Evolutionary conservation across 352 stramenopile species (phyloP).

Genomic region (Globisporangium nagaii): DNA sequence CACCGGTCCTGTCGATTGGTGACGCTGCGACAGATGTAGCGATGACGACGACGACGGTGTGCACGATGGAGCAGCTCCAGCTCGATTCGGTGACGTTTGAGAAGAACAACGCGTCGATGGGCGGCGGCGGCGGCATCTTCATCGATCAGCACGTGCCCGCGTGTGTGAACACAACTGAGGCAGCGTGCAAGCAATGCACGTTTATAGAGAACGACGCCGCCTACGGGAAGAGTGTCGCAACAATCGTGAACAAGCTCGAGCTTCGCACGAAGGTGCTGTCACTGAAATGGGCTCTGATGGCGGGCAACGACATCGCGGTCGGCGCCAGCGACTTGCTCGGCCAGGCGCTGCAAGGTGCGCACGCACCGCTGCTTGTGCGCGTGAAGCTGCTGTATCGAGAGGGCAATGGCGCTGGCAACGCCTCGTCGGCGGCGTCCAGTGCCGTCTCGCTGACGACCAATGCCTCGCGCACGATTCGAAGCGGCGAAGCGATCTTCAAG

Average conservation of each 20-base stretch:
- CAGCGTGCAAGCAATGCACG: not conserved
- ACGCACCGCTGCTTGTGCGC: not conserved
- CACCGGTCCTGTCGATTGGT: not conserved
- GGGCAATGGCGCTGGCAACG: not conserved
- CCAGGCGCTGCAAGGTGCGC: not conserved
- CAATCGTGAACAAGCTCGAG: constrained; percentile 4
- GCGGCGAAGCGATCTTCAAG: not conserved
- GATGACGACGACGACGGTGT: not conserved
- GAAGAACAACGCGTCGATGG: constrained; percentile 5
- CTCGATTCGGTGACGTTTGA: constrained; percentile 2
- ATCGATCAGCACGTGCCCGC: not conserved
- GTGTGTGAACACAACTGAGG: not conserved
- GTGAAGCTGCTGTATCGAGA: not conserved
- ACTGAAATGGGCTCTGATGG: not conserved
- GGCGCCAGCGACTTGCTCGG: not conserved
- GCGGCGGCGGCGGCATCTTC: constrained; percentile 12
- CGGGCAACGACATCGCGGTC: not conserved
- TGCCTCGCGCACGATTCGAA: constrained; percentile 3
- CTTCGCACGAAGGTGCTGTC: not conserved
- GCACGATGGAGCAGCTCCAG: not conserved
- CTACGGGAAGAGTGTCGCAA: not conserved
- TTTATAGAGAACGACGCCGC: constrained; percentile 1
- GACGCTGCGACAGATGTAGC: not conserved
- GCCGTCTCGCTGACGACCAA: not conserved
- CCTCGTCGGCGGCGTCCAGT: not conserved